Evolutionary conservation across 805 yeast genomes (phyloP), one percentile per base, ranked within the genome.

Genomic region (Metschnikowia reukaufii): DNA sequence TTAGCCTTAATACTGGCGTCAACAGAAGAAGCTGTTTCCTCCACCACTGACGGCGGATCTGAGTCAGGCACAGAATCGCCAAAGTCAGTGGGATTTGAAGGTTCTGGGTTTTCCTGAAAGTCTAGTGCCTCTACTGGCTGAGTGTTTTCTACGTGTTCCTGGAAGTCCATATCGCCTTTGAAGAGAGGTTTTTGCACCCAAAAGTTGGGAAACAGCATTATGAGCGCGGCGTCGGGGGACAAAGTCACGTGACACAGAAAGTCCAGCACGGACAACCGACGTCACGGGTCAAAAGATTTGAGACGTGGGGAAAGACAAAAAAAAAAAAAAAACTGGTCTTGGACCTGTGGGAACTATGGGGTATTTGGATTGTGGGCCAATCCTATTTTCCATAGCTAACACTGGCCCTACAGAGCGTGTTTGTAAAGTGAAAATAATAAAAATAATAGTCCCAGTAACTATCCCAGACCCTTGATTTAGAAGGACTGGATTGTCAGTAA

Each of bases 171-270:
- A 25, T 33, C 19, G 48, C 35, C 9, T 19, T 8, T 25, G 36
- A 27, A 6, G 17, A 13, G 25, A 9, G 48, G 39, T 17, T 38
- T 44, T 44, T 44, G 48, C 48, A 44, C 48, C 48, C 48, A 44
- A 27, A 30, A 16, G 16, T 25, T 18, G 15, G 30, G 9, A 27
- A 23, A 36, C 31, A 23, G 21, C 30, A 16, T 30, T 12, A 19
- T 8, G 17, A 31, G 34, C 9, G 16, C 17, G 15, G 15, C 6
- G 2, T 7, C 15, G 34, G 33, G 16, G 8, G 15, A 10, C 34
- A 31, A 13, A 21, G 37, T 42, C 45, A 42, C 45, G 45, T 42
- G 45, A 34, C 43, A 19, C 13, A 15, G 19, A 18, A 20, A 18
- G 2, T 12, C 27, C 27, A 10, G n/a, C 38, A 8, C 27, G 17